phyloP scores from a whole-genome alignment of 2,329 filamentous ascomycete species.

The Colletotrichum godetiae region DNA sequence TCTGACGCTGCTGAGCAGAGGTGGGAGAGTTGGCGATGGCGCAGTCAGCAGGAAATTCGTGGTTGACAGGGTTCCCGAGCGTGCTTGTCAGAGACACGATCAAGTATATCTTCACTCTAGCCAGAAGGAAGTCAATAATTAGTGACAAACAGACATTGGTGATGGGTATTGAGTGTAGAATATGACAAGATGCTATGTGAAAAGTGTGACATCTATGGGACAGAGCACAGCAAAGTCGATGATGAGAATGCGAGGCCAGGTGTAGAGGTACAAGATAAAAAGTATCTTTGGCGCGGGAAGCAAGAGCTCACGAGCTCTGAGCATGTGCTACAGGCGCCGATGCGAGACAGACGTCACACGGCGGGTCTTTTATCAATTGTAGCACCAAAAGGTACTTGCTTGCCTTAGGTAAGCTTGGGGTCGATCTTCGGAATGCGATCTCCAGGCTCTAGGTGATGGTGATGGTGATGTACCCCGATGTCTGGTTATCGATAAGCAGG shows the following conservation, averaged over 20 bases:
- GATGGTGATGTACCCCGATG: too few species aligned
- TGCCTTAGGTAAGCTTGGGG: neutral
- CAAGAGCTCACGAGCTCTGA: constrained; percentile 33
- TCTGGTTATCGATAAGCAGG: neutral
- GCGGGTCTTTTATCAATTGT: neutral
- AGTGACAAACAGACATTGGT: neutral
- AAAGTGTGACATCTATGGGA: neutral
- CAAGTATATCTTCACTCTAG: neutral
- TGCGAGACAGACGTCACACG: constrained; percentile 22
- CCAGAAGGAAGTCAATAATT: neutral
- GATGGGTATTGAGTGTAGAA: neutral
- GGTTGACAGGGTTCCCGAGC: neutral
- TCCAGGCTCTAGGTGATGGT: too few species aligned
- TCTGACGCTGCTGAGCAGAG: neutral
- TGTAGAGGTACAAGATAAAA: neutral
- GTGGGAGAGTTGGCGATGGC: neutral
- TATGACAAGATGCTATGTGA: neutral
- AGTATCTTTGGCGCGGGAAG: neutral
- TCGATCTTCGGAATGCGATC: too few species aligned
- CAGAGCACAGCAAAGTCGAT: neutral
- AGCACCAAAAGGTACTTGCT: neutral
- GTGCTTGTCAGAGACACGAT: neutral
- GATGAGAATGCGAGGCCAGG: neutral
- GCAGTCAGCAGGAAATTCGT: neutral
- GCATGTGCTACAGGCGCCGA: constrained; percentile 29